Base-by-base conservation (phyloP, 768 basidiomycete genomes). In the Amanita jacksonii region DNA sequence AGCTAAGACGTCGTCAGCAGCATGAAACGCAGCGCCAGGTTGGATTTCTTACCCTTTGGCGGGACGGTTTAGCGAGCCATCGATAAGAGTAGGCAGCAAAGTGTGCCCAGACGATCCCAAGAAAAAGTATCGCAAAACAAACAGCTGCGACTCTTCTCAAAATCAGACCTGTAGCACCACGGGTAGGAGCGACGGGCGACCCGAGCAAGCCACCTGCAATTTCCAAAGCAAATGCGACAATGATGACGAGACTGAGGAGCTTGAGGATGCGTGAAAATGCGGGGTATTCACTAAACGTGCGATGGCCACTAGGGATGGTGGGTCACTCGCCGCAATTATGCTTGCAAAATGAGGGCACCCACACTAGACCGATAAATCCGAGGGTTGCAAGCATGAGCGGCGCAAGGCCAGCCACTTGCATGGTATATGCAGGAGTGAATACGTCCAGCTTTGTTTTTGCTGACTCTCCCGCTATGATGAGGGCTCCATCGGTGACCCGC, bases 381-480 rank as follows among this genome's bases (percentile, higher is more conserved):
- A 70, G 57, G 19, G 65, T 67, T 3, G 65, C 61, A 25, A 75
- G 53, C 47, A 73, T 52, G 8, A 75, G 59, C 0, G 63, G 51
- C 9, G 63, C 61, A 5, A 75, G 51, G 10, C 57, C 71, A 13
- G 67, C 63, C 38, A 69, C 57, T 49, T 77, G 64, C 37, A 76
- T 57, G 45, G 74, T 70, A 49, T 73, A 73, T 25, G 74, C 73
- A 32, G 77, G 72, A 38, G 69, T 66, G 48, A 72, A 72, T 27
- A 82, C 51, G 38, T 69, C 68, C 28, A 51, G 52, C 31, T 72
- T 69, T 20, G 57, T 51, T 1, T 69, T 62, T 4, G 46, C 52
- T 25, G 64, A 49, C 56, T 82, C 72, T 20, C 67, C 75, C 18
- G 78, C 75, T 38, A 85, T 63, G 12, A 76, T 61, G 20, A 83